These are phyloP conservation scores for Phytophthora brassicae DNA, from an alignment of 352 stramenopile genomes.

Conservation along the genomic window DNA sequence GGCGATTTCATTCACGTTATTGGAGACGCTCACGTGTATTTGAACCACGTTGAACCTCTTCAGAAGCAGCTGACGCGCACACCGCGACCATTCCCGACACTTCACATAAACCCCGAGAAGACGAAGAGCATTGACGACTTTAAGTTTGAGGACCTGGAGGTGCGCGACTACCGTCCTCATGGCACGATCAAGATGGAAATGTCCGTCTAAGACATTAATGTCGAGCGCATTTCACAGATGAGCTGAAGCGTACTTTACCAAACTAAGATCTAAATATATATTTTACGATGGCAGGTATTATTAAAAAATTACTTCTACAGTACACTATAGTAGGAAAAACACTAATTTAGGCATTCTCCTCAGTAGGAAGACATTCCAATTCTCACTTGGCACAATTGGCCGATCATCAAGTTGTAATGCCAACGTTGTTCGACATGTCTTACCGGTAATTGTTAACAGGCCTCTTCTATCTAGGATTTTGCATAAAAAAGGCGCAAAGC, in stretches of 20 bases:
- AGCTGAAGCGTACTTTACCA: no score
- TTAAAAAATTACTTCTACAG: no score
- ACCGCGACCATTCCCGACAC: constrained; percentile 94
- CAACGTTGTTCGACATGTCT: no score
- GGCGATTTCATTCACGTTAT: constrained; percentile 99
- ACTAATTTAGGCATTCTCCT: no score
- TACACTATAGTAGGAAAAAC: no score
- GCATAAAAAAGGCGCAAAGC: no score
- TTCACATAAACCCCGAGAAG: constrained; percentile 88
- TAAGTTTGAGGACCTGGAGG: constrained; percentile 94
- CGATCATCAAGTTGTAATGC: neutral
- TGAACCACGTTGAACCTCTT: constrained; percentile 98
- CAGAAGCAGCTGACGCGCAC: constrained; percentile 93
- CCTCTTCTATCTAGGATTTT: no score
- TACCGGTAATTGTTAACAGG: no score
- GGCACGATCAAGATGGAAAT: constrained; percentile 99
- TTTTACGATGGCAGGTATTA: no score
- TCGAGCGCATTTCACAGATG: neutral
- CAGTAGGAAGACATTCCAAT: no score
- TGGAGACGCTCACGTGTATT: constrained; percentile 99
- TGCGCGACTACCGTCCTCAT: constrained; percentile 96
- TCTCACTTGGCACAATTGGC: neutral
- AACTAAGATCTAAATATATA: no score
- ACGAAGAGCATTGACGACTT: constrained; percentile 96
- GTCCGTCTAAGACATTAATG: constrained; percentile 77